A percentile compares a stretch with the other conserved stretches of the same genome.
These are phyloP conservation scores for Eimeria necatrix DNA, from an alignment of 169 alveolate species.

Conservation along the genomic window DNA sequence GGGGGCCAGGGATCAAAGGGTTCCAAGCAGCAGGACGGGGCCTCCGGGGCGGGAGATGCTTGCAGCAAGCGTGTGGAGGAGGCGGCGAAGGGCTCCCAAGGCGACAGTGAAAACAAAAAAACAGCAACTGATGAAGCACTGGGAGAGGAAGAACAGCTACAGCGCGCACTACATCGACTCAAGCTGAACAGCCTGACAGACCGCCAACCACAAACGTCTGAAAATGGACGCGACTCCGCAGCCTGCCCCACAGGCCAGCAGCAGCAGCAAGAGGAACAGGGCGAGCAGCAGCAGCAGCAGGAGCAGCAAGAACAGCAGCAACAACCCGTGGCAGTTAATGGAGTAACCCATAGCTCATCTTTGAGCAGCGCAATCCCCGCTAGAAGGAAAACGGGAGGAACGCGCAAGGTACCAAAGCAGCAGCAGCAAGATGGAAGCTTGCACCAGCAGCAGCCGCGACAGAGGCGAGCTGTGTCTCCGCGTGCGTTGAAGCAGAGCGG, in stretches of 20 bases:
- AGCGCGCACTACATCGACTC: not conserved
- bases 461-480: not conserved
- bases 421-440: conserved; percentile 27
- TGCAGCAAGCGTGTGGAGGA: not conserved
- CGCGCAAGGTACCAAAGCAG: conserved; percentile 23
- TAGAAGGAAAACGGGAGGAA: conserved; percentile 17
- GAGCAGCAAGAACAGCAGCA: conserved; percentile 47
- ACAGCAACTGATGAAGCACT: not conserved
- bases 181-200: not conserved
- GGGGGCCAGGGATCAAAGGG: not conserved
- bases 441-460: conserved; percentile 53
- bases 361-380: not conserved
- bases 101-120: not conserved
- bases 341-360: not conserved
- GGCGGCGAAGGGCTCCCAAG: not conserved
- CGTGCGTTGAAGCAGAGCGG: not conserved
- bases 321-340: not conserved
- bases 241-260: not conserved
- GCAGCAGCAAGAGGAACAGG: not conserved
- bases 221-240: not conserved
- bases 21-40: conserved; percentile 1
- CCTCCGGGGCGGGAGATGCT: not conserved
- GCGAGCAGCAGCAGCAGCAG: conserved; percentile 6
- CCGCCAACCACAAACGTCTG: not conserved
- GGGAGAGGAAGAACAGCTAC: not conserved